A percentile compares a stretch with the other conserved stretches of the same genome.
These are phyloP conservation scores for Tricholoma terreum DNA, from an alignment of 768 basidiomycete species.

Conservation along the genomic window DNA sequence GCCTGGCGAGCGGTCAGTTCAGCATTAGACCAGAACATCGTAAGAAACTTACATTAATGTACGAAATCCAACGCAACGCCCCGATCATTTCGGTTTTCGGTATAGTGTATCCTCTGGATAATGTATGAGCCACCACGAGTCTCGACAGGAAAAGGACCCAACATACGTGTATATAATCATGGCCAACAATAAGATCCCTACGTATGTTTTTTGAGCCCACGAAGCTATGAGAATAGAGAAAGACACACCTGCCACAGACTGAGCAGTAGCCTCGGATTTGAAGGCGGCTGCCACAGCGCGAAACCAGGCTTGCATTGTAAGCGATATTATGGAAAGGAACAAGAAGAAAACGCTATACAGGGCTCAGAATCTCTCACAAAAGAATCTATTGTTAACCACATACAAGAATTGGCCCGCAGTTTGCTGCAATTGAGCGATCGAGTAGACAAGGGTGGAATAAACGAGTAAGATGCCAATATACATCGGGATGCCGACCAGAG, in stretches of 20 bases:
- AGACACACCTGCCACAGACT: slow-evolving; percentile 37
- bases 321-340: slow-evolving; percentile 51
- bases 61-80: slow-evolving; percentile 11
- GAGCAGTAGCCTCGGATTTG: slow-evolving; percentile 56
- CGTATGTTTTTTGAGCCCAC: not conserved
- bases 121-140: not conserved
- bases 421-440: slow-evolving; percentile 55
- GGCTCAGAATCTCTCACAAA: not conserved
- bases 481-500: slow-evolving; percentile 60
- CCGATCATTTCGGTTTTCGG: too few species aligned
- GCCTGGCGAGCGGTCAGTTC: slow-evolving; percentile 40
- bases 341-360: slow-evolving; percentile 52
- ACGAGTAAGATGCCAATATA: slow-evolving; percentile 42
- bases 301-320: slow-evolving; percentile 78
- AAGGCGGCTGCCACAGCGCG: slow-evolving; percentile 61
- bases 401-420: slow-evolving; percentile 65
- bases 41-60: not conserved
- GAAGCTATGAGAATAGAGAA: not conserved
- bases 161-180: slow-evolving; percentile 54
- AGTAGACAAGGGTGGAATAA: slow-evolving; percentile 56
- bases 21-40: not conserved
- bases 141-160: slow-evolving; percentile 50
- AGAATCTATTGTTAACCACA: slow-evolving; percentile 25
- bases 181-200: slow-evolving; percentile 41
- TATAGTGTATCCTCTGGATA: too few species aligned